Conservation (phyloP, 2,329 filamentous ascomycete genomes). For the Volutella citrinella region DNA sequence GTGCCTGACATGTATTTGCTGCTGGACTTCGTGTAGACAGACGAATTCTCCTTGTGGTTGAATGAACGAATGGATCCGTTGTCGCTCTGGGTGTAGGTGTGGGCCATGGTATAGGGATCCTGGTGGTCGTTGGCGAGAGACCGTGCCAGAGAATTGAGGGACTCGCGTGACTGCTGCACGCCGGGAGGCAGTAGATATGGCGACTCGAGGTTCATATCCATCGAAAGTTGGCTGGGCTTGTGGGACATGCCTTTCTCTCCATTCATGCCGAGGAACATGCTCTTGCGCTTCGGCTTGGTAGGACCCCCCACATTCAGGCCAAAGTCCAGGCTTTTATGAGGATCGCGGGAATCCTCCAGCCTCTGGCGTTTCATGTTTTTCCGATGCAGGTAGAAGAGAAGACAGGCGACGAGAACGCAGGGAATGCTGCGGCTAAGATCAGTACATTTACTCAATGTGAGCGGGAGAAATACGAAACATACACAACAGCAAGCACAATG, state of each 20-base stretch:
- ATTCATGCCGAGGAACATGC: constrained; percentile 42
- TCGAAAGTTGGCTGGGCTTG: constrained; percentile 56
- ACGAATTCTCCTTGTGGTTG: constrained; percentile 39
- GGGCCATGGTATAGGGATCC: constrained; percentile 76
- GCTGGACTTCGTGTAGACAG: constrained; percentile 43
- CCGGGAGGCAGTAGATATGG: constrained; percentile 92
- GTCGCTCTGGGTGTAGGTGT: constrained; percentile 56
- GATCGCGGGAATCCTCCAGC: constrained; percentile 79
- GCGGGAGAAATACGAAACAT: too few relatives aligned
- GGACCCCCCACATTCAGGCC: constrained; percentile 63
- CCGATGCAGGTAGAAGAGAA: constrained; percentile 76
- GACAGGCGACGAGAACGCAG: constrained; percentile 60
- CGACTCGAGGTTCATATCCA: constrained; percentile 73
- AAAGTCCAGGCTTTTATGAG: constrained; percentile 90
- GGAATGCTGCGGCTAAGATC: constrained; percentile 62
- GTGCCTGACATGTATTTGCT: constrained; percentile 32
- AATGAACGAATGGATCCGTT: constrained; percentile 54
- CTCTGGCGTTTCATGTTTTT: constrained; percentile 69
- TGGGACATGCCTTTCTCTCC: constrained; percentile 50
- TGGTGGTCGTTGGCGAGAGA: constrained; percentile 70
- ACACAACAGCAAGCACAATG: constrained; percentile 69
- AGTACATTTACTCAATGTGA: constrained; percentile 13
- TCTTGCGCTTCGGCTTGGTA: constrained; percentile 33
- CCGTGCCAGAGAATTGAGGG: constrained; percentile 79
- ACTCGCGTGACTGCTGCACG: constrained; percentile 76